Evolutionary conservation across 805 yeast species (phyloP), one percentile per base, ranked within the genome.

Genomic region (Kuraishia capsulata): DNA sequence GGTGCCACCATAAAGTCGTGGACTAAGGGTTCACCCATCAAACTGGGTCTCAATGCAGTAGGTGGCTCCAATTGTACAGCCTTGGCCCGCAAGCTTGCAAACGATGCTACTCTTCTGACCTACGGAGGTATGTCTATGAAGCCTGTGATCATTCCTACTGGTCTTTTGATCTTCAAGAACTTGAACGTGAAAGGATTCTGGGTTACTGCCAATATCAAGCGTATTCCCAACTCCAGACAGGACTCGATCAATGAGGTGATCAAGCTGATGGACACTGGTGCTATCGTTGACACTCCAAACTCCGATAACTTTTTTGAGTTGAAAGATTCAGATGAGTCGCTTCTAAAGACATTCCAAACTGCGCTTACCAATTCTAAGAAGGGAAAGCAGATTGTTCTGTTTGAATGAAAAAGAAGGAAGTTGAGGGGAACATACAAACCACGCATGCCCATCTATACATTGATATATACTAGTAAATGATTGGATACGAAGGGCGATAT

Each of bases 101-200:
- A 66, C 13, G 76, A 84, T 49, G 95, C 92, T 1, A 71, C 78
- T 35, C 64, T 92, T 67, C 75, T 88, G 48, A 87, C 97, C 1
- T 92, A 92, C 54, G 99, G 99, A 25, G 97, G 95, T 29, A 92
- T 92, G 98, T 86, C 97, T 3, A 78, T 81, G 68, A 89, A 86
- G 62, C 98, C 98, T 2, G 94, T 92, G 9, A 73, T 76, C n/a
- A 61, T 92, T 40, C 96, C 97, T 30, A 87, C 96, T 1, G 76
- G 95, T 0, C 64, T 85, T 42, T 85, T 85, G 54, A 89, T 92
- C 46, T 92, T 92, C 69, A 92, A 90, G 60, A 83, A 89, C 53
- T 61, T 92, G 40, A 78, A 82, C 4, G 78, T 88, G 38, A 73
- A 78, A 21, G 99, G 99, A 0, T 92, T 84, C 64, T 92, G 99